Evolutionary conservation across 2,329 filamentous ascomycete genomes (phyloP), one percentile per base, ranked within the genome.

Genomic region (Fusarium mangiferae): DNA sequence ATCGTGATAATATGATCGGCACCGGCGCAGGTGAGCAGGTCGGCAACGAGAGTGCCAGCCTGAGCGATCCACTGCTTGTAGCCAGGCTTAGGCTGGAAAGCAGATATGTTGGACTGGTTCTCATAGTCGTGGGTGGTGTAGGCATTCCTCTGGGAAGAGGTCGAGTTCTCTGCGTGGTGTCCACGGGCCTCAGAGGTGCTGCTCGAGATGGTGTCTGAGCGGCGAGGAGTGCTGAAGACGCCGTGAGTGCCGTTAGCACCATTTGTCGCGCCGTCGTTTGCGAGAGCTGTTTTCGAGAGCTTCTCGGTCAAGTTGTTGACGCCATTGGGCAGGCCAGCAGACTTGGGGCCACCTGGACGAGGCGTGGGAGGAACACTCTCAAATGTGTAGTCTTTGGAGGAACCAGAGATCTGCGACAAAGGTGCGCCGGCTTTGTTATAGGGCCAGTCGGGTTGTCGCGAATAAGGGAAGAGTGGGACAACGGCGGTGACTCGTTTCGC

Each of bases 61-160:
- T 98, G 96, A 28, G 96, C 96, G 73, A 99, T 96, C 96, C 96
- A 99, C 85, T 98, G 94, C 86, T 96, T 96, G 83, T 99, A 99
- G 57, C 96, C 96, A 13, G 95, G 94, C 81, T 96, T 95, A 26
- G 94, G 91, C 81, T 94, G 90, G 81, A 92, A 87, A 78, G 87
- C 87, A 65, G 86, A 87, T 70, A 89, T 83, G 61, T 88, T 86
- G 22, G 85, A 83, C 55, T 87, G 85, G 79, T 90, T 90, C 78
- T 90, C 87, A 75, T 90, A 88, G 77, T 93, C 91, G 79, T 93
- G 90, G 41, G 88, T 91, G 12, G 89, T 90, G 80, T 88, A 90
- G 6, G 67, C 67, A 72, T 84, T 87, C 67, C 85, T 86, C 39
- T 85, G 82, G 10, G 84, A 85, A 17, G 84, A 82, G 22, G 78